phyloP scores from a whole-genome alignment of 2,329 filamentous ascomycete genomes.

The Corynespora cassiicola region DNA sequence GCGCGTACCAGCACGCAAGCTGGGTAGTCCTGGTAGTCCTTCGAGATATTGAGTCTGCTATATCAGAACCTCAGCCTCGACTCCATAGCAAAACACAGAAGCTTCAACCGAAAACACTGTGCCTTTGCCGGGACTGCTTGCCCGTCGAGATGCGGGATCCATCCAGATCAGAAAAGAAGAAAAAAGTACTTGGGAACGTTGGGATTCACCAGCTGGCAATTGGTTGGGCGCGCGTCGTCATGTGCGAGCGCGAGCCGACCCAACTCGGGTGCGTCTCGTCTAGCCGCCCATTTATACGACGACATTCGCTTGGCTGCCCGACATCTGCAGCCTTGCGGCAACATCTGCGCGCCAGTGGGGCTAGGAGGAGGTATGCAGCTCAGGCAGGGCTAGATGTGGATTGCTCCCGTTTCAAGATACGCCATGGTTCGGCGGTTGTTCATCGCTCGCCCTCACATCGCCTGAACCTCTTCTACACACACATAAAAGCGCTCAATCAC shows the following conservation, averaged over 20 bases:
- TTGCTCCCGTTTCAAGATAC: too few relatives aligned
- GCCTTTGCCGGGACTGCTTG: constrained; percentile 45
- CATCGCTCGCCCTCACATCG: too few relatives aligned
- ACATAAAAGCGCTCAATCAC: too few relatives aligned
- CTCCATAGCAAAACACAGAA: constrained; percentile 73
- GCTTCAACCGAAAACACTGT: constrained; percentile 51
- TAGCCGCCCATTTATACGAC: constrained; percentile 12
- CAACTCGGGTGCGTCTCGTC: constrained; percentile 26
- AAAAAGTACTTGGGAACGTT: constrained; percentile 25
- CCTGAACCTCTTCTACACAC: too few relatives aligned
- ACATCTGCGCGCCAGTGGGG: too few relatives aligned
- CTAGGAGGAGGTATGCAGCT: too few relatives aligned
- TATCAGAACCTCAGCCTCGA: constrained; percentile 74
- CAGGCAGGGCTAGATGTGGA: too few relatives aligned
- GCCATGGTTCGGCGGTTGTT: too few relatives aligned
- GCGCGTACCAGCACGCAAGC: constrained; percentile 60
- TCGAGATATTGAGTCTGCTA: constrained; percentile 45
- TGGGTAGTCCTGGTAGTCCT: constrained; percentile 57
- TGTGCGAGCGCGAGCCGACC: constrained; percentile 18
- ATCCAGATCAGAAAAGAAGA: too few relatives aligned
- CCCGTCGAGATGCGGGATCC: constrained; percentile 30
- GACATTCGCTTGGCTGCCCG: constrained; percentile 35
- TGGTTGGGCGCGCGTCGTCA: constrained; percentile 32
- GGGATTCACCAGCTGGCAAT: constrained; percentile 16
- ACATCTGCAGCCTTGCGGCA: too few relatives aligned